A percentile compares a stretch with the other conserved stretches of the same genome.
Evolutionary conservation across 306 rosid genomes (phyloP).

Genomic region (Fragaria nilgerrensis): DNA sequence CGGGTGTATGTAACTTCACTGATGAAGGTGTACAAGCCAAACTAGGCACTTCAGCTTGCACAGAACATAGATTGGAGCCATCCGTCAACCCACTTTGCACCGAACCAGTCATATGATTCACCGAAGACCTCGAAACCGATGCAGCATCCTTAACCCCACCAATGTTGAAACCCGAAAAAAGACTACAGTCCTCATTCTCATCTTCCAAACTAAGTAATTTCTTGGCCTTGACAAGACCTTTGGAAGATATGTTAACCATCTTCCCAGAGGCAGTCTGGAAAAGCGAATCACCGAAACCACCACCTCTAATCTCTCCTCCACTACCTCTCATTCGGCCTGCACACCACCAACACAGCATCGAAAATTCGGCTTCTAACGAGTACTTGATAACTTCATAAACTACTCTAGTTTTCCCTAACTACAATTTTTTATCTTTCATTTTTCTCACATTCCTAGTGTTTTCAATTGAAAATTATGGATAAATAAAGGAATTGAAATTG

Average conservation of each 20-base stretch:
- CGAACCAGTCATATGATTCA: constrained; percentile 17
- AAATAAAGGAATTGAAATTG: background rate
- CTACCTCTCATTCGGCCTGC: constrained; percentile 46
- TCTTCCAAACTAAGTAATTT: constrained; percentile 52
- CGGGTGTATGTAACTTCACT: background rate
- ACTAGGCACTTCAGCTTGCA: constrained; percentile 18
- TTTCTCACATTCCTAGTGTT: background rate
- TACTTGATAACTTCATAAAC: background rate
- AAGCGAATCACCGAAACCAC: constrained; percentile 56
- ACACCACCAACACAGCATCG: constrained; percentile 12
- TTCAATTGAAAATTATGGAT: background rate
- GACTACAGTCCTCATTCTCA: constrained; percentile 25
- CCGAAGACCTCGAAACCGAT: constrained; percentile 28
- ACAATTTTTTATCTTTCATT: background rate
- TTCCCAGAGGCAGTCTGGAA: constrained; percentile 81
- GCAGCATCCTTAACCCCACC: constrained; percentile 12
- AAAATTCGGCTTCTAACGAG: background rate
- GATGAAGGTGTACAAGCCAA: background rate
- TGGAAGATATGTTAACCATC: constrained; percentile 60
- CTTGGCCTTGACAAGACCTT: constrained; percentile 66
- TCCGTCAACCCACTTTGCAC: constrained; percentile 28
- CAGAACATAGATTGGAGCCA: constrained; percentile 23
- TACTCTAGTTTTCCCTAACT: background rate
- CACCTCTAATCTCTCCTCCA: constrained; percentile 22
- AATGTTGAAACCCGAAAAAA: constrained; percentile 28